Evolutionary conservation across 306 rosid species (phyloP).

Genomic region (cucumber (Cucumis sativus)): DNA sequence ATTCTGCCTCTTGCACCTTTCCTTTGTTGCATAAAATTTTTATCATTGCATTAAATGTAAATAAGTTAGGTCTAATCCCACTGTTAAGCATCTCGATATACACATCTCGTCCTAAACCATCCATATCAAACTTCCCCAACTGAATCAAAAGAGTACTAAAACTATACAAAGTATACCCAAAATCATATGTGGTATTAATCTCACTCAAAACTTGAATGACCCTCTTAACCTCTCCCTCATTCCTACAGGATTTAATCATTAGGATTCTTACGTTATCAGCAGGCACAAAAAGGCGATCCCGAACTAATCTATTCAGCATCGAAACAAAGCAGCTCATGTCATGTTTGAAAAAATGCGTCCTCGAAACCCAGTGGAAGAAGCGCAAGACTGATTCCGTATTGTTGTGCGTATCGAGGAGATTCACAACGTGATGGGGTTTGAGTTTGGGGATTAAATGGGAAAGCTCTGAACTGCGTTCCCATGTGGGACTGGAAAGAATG

Average conservation of each 20-base stretch:
- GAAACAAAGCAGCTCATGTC: constrained; percentile 22
- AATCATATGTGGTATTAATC: constrained; percentile 10
- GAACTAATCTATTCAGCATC: constrained; percentile 25
- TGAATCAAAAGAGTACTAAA: constrained; percentile 32
- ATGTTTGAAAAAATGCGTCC: constrained; percentile 9
- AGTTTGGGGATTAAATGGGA: constrained; percentile 11
- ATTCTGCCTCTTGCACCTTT: constrained; percentile 19
- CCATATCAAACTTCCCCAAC: constrained; percentile 32
- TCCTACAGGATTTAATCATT: constrained; percentile 30
- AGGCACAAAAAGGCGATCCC: constrained; percentile 15
- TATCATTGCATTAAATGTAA: constrained; percentile 26
- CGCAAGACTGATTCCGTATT: constrained; percentile 21
- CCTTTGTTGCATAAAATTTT: constrained; percentile 32
- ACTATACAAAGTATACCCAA: constrained; percentile 27
- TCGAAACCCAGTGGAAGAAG: constrained; percentile 30
- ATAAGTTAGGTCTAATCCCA: constrained; percentile 22
- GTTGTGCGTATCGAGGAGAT: constrained; percentile 17
- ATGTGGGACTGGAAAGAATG: constrained; percentile 20
- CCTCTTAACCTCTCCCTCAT: constrained; percentile 7
- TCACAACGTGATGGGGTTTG: constrained; percentile 9
- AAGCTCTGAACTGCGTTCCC: constrained; percentile 24
- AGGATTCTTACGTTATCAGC: constrained; percentile 24
- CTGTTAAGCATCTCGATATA: constrained; percentile 18
- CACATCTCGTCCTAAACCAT: constrained; percentile 17
- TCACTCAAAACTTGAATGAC: constrained; percentile 18